Evolutionary conservation across 495 filamentous ascomycete genomes (phyloP), one percentile per base, ranked within the genome.

Genomic region (Hyaloscypha variabilis): DNA sequence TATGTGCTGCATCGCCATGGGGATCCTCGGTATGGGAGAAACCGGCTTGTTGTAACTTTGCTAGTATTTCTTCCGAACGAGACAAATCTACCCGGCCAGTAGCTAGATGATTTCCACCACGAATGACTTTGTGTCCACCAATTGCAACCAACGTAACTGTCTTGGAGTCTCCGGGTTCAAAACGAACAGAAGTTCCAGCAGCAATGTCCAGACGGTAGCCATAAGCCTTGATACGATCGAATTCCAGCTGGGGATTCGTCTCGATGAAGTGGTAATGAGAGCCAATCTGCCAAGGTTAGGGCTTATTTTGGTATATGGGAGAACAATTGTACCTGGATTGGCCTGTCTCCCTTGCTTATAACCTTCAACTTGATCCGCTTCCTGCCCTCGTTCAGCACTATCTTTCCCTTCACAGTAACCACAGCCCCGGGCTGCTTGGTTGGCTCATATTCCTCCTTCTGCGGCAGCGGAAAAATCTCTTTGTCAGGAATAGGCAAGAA

Each of bases 201-300:
- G 94, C 76, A 49, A 98, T 94, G 72, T 99, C 94, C 24, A 99
- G 82, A 13, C 94, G 85, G 75, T 83, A 97, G 3, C 95, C 95
- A 69, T 94, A 94, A 1, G 94, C 83, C 57, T 86, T 85, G 29
- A 86, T 75, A n/a, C 95, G 91, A 75, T 99, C 95, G 75, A 99
- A 99, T 72, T 91, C 87, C 60, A 99, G 81, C 75, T 90, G 86
- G 24, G 94, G 91, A 73, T 99, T 99, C 24, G 87, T 90, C 80
- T 99, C 95, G 71, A 97, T 85, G 75, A 99, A 93, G 77, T 98
- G 94, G 77, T 98, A 99, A 75, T 99, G 95, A 63, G 92, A 96
- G 23, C 95, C 95, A 67, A 94, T 83, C 87, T 90, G 70, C 23
- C 65, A 17, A 1, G 13, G 63, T 55, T 39, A 67, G 31, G 13